Conservation (phyloP, 148 eudicot species). For the Salicornia ramosissima region DNA sequence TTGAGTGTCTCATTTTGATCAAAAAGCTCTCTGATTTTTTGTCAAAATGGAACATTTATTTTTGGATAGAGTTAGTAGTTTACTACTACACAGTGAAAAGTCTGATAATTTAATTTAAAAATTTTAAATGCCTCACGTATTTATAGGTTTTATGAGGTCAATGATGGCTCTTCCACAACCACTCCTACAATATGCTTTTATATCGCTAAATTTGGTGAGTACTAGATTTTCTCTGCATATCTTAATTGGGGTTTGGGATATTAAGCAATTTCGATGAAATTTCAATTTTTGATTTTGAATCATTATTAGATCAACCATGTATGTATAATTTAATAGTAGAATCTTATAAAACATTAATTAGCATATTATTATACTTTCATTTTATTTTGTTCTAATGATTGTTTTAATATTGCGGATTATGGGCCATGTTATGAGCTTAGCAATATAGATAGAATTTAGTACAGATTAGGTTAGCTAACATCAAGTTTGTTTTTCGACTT, state of each 20-base stretch:
- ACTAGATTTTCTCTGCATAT: slow-evolving; percentile 13
- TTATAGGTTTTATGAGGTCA: not conserved
- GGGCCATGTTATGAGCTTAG: not conserved
- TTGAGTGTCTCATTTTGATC: no score
- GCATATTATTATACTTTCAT: not conserved
- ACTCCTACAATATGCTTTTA: slow-evolving; percentile 2
- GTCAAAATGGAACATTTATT: no score
- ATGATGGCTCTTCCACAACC: slow-evolving; percentile 4
- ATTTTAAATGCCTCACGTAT: no score
- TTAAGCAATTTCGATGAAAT: slow-evolving; percentile 1
- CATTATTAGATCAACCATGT: no score
- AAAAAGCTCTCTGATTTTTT: no score
- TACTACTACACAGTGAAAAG: no score
- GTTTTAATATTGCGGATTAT: not conserved
- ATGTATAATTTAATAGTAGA: no score
- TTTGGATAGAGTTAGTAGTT: no score
- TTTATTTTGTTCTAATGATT: not conserved
- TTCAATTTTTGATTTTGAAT: not conserved
- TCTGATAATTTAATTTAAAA: no score
- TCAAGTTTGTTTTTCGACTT: no score
- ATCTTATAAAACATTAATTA: not conserved
- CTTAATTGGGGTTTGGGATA: slow-evolving; percentile 14
- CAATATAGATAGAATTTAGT: no score
- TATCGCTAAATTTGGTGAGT: not conserved
- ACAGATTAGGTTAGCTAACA: no score